These are phyloP conservation scores for Triangularia setosa DNA, from an alignment of 2,329 filamentous ascomycete genomes.

Conservation along the genomic window DNA sequence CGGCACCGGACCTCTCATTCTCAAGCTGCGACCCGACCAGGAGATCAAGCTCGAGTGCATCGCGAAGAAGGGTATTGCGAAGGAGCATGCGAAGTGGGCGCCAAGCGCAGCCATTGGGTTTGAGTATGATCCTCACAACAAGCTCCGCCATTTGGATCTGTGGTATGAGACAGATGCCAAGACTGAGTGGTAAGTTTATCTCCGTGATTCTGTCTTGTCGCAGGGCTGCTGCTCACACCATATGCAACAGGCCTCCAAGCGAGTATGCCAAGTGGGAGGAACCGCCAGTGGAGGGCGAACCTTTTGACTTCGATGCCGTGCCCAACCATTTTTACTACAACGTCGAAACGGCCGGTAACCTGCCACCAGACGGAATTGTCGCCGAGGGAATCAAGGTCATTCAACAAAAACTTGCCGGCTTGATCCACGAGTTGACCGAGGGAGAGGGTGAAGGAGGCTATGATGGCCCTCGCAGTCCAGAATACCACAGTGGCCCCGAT, in stretches of 20 bases:
- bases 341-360: constrained; percentile 81
- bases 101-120: constrained; percentile 90
- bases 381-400: constrained; percentile 83
- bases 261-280: constrained; percentile 79
- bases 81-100: constrained; percentile 98
- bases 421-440: constrained; percentile 54
- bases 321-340: constrained; percentile 89
- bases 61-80: constrained; percentile 97
- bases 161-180: constrained; percentile 88
- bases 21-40: constrained; percentile 85
- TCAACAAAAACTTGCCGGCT: constrained; percentile 81
- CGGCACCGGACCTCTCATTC: constrained; percentile 77
- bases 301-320: constrained; percentile 85
- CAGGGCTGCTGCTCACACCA: not conserved
- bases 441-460: constrained; percentile 44
- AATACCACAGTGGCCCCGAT: constrained; percentile 56
- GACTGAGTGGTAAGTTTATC: constrained; percentile 72
- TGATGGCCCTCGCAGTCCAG: constrained; percentile 63
- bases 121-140: constrained; percentile 98
- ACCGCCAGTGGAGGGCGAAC: constrained; percentile 72
- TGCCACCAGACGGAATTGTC: constrained; percentile 86
- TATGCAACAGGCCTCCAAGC: constrained; percentile 64
- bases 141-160: constrained; percentile 83
- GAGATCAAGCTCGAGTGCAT: constrained; percentile 87
- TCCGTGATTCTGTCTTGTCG: not conserved